Evolutionary conservation across 139 green algal genomes (phyloP).

Genomic region (Haematococcus lacustris): DNA sequence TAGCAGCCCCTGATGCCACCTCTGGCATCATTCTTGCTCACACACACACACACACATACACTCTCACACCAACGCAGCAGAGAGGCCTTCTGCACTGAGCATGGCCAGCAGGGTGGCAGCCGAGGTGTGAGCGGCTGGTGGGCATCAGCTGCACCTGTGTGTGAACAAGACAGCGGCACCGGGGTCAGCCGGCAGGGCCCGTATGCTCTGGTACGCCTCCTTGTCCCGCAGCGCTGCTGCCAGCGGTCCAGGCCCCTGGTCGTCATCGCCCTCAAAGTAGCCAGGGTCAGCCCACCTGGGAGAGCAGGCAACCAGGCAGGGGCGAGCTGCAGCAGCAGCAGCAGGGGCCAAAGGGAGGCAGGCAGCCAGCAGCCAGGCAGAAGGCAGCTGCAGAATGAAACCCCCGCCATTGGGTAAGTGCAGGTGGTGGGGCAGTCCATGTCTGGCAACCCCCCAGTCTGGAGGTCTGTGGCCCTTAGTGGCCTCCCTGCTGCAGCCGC

Average conservation of each 20-base stretch:
- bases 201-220: constrained; percentile 42
- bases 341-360: too few species aligned
- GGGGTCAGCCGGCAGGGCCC: constrained; percentile 31
- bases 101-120: too few species aligned
- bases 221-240: constrained; percentile 34
- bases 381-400: too few species aligned
- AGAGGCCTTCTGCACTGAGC: too few species aligned
- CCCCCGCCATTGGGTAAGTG: too few species aligned
- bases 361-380: too few species aligned
- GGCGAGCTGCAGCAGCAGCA: too few species aligned
- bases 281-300: constrained; percentile 44
- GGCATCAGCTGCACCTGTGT: constrained; percentile 40
- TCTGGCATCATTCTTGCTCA: not conserved
- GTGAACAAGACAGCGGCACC: constrained; percentile 49
- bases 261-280: constrained; percentile 47
- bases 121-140: too few species aligned
- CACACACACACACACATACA: not conserved
- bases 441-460: too few species aligned
- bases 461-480: too few species aligned
- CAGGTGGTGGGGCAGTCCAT: too few species aligned
- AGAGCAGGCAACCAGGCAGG: not conserved
- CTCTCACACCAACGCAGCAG: not conserved
- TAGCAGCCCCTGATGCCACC: not conserved
- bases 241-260: constrained; percentile 41
- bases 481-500: too few species aligned